Percentiles rank a stretch among this genome's conserved stretches.
phyloP scores from a whole-genome alignment of 176 grass and related monocot species.

The Musa beccarii region DNA sequence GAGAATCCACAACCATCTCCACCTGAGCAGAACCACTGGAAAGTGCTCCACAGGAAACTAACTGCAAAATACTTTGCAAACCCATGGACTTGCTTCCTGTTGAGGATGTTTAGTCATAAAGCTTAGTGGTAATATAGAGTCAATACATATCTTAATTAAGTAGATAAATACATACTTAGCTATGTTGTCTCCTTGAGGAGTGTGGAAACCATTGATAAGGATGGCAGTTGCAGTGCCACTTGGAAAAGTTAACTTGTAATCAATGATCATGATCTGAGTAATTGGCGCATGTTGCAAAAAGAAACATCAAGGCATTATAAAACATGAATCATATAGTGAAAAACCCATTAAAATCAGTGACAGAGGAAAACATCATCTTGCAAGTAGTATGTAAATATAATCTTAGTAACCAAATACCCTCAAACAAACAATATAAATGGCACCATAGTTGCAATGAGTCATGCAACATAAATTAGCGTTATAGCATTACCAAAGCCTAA shows the following conservation, averaged over 20 bases:
- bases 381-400: not conserved
- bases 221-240: constrained; percentile 90
- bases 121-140: too few relatives aligned
- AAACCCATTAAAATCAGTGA: not conserved
- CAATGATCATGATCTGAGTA: constrained; percentile 78
- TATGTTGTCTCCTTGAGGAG: constrained; percentile 70
- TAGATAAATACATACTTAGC: constrained; percentile 39
- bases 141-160: too few relatives aligned
- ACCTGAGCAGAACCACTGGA: constrained; percentile 93
- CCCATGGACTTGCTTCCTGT: constrained; percentile 65
- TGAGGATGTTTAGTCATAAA: constrained; percentile 8
- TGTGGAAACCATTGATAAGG: constrained; percentile 95
- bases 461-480: too few relatives aligned
- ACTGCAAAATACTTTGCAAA: constrained; percentile 75
- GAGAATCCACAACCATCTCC: constrained; percentile 81
- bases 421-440: too few relatives aligned
- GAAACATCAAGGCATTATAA: too few relatives aligned
- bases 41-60: constrained; percentile 91
- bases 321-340: not conserved
- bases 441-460: too few relatives aligned
- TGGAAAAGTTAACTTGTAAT: constrained; percentile 89
- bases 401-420: too few relatives aligned
- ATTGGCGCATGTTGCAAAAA: not conserved
- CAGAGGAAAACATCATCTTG: not conserved
- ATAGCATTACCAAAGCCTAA: too few relatives aligned